These are phyloP conservation scores for Fusarium torreyae DNA, from an alignment of 2,329 filamentous ascomycete genomes.

Conservation along the genomic window DNA sequence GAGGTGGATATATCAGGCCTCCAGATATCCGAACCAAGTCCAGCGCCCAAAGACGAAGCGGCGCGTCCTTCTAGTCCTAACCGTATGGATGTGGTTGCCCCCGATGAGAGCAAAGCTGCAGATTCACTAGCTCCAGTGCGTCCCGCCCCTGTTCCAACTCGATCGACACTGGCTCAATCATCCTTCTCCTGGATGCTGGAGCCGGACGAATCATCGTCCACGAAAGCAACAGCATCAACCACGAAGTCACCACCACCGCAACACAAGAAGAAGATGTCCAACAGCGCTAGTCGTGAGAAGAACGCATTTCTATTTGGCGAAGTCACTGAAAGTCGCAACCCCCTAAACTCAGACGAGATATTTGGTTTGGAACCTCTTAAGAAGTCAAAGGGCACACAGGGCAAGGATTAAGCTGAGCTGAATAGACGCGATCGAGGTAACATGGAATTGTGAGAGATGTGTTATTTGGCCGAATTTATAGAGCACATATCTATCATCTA, in stretches of 20 bases:
- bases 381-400: slow-evolving; percentile 46
- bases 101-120: slow-evolving; percentile 32
- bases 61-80: slow-evolving; percentile 27
- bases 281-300: slow-evolving; percentile 65
- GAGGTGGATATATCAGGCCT: slow-evolving; percentile 42
- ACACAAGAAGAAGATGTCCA: slow-evolving; percentile 60
- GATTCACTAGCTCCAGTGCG: slow-evolving; percentile 28
- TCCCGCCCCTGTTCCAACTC: slow-evolving; percentile 65
- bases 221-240: slow-evolving; percentile 42
- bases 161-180: slow-evolving; percentile 79
- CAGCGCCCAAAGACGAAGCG: slow-evolving; percentile 9
- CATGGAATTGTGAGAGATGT: background rate
- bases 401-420: background rate
- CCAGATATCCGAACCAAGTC: slow-evolving; percentile 34
- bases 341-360: slow-evolving; percentile 63
- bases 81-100: slow-evolving; percentile 37
- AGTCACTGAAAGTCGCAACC: slow-evolving; percentile 57
- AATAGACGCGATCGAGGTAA: slow-evolving; percentile 4
- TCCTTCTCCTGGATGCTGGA: slow-evolving; percentile 87
- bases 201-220: slow-evolving; percentile 60
- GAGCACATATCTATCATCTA: slow-evolving; percentile 11
- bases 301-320: slow-evolving; percentile 75
- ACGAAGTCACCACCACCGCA: slow-evolving; percentile 53
- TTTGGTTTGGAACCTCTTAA: slow-evolving; percentile 69
- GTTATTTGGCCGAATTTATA: slow-evolving; percentile 1